Base-by-base conservation (phyloP, 2,329 filamentous ascomycete species). In the Sarocladiaceae sp. region DNA sequence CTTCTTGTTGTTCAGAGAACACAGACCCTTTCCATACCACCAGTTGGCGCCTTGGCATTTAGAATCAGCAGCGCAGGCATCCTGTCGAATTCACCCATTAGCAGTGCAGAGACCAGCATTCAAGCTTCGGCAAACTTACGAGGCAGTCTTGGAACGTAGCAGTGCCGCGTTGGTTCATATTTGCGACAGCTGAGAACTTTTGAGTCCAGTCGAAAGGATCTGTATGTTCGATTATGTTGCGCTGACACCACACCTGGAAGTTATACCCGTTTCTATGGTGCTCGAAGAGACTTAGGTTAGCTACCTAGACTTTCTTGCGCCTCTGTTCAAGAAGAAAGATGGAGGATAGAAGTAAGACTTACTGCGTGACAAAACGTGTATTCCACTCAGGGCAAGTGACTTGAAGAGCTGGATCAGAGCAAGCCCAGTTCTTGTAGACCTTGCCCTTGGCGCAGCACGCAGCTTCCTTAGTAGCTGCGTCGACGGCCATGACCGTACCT, bases 231-330 rank as follows among this genome's bases (percentile, higher is more conserved):
- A 47, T 47, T 15, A 47, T 31, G 25, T 47, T 47, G 23, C 42
- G 23, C n/a, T 47, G 42, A 17, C 42, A 47, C 42, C 42, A 47
- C 6, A 47, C 42, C 26, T 47, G 42, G 25, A 47, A 47, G 42
- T 47, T 47, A 4, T 29, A 18, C n/a, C 25, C 25, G 42, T 47
- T 47, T 18, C 42, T 47, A 18, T 8, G 42, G 23, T 28, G 26
- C 11, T 6, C 18, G 42, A 28, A 11, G 7, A 33, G 15, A 15
- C 15, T 33, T 33, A 33, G 29, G 8, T 33, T 15, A 33, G 10
- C 29, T 33, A 33, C 29, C 8, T 33, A 8, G 15, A 8, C 29
- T 15, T 8, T 33, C 15, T 33, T 33, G 29, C 10, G 29, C 8
- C 10, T 15, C 8, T 39, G 36, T 18, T 39, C 8, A 13, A 7